Conservation (phyloP, 495 filamentous ascomycete species). For the Massariosphaeria phaeospora region DNA sequence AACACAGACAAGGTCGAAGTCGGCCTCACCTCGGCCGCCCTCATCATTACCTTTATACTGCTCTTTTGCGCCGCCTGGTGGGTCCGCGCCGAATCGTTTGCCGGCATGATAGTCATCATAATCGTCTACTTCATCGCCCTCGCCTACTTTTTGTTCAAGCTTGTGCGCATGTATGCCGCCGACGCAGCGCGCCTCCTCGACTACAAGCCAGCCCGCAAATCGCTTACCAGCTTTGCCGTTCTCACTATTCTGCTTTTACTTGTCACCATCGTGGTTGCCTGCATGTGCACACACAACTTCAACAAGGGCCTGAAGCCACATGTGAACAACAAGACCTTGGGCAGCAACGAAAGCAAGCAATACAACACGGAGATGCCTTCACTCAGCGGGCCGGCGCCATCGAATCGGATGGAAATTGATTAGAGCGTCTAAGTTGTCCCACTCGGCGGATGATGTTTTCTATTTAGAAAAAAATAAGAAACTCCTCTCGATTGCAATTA, state of each 20-base stretch:
- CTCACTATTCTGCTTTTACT: constrained; percentile 86
- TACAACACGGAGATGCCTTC: constrained; percentile 62
- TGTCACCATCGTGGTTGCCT: constrained; percentile 81
- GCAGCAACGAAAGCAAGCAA: constrained; percentile 56
- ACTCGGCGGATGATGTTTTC: neutral
- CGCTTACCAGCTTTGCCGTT: constrained; percentile 86
- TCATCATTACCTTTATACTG: constrained; percentile 85
- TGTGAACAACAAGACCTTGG: constrained; percentile 59
- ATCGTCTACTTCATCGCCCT: constrained; percentile 82
- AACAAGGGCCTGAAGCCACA: constrained; percentile 84
- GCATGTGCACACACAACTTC: constrained; percentile 86
- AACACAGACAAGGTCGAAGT: constrained; percentile 67
- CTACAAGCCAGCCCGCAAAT: constrained; percentile 70
- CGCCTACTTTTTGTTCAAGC: constrained; percentile 97
- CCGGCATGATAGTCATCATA: constrained; percentile 73
- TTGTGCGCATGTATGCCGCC: constrained; percentile 83
- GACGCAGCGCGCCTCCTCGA: constrained; percentile 38
- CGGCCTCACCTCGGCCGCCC: constrained; percentile 76
- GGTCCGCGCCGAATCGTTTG: constrained; percentile 72
- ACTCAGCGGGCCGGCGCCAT: constrained; percentile 47
- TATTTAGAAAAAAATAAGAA: neutral
- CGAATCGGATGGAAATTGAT: constrained; percentile 86
- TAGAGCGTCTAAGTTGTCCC: constrained; percentile 34
- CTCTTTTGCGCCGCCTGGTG: constrained; percentile 78
- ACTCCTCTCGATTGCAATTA: constrained; percentile 5